Percentiles rank a stretch among this genome's conserved stretches.
These are phyloP conservation scores for Lyophyllum shimeji DNA, from an alignment of 768 basidiomycete species.

Conservation along the genomic window DNA sequence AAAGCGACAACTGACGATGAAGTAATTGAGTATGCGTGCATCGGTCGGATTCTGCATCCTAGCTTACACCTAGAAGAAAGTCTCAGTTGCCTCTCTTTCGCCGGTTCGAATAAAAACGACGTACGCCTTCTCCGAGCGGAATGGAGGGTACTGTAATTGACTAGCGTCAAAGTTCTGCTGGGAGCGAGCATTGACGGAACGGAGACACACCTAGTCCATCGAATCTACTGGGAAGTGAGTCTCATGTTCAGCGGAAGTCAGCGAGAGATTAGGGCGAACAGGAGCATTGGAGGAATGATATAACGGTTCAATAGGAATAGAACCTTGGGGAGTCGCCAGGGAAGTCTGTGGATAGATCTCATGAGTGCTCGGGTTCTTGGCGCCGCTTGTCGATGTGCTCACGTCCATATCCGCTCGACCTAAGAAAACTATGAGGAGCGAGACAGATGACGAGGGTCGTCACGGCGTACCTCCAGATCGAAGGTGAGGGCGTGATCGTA, in stretches of 20 bases:
- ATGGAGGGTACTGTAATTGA: slow-evolving; percentile 2
- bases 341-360: slow-evolving; percentile 15
- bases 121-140: slow-evolving; percentile 2
- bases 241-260: background rate
- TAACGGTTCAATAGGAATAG: slow-evolving; percentile 29
- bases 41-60: no score
- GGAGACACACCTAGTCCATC: slow-evolving; percentile 19
- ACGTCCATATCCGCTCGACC: slow-evolving; percentile 25
- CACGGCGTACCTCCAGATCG: slow-evolving; percentile 19
- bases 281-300: slow-evolving; percentile 24
- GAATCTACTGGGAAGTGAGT: slow-evolving; percentile 12
- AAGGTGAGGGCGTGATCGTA: slow-evolving; percentile 27
- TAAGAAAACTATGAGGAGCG: background rate
- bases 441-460: background rate
- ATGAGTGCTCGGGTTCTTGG: background rate
- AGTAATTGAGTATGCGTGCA: background rate
- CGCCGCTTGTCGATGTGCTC: background rate
- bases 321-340: slow-evolving; percentile 26
- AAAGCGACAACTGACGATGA: slow-evolving; percentile 17
- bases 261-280: slow-evolving; percentile 18
- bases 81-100: background rate
- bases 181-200: background rate
- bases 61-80: slow-evolving; percentile 8
- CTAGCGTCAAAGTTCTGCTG: background rate
- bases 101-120: background rate